phyloP scores from a whole-genome alignment of 1,139 yeast species.

The Pneumocystis oryctolagi region DNA sequence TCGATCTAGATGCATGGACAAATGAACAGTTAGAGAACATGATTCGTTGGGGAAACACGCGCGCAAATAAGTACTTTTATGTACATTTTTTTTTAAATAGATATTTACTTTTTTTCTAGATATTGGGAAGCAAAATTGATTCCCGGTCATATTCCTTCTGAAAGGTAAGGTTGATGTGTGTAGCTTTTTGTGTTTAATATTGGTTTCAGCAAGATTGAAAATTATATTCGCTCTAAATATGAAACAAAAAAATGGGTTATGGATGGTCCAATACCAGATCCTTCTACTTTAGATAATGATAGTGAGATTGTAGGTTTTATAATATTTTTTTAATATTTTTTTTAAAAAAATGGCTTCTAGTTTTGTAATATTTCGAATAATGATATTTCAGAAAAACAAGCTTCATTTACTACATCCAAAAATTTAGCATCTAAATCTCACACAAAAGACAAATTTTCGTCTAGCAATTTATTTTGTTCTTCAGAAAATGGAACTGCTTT shows the following conservation, averaged over 20 bases:
- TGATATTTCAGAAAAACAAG: conserved; percentile 7
- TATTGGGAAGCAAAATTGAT: conserved; percentile 76
- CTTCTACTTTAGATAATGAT: conserved; percentile 28
- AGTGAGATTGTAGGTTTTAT: conserved; percentile 10
- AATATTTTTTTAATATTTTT: conserved; percentile 9
- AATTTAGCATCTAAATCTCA: conserved; percentile 7
- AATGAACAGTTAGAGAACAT: conserved; percentile 76
- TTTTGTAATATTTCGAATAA: conserved; percentile 19
- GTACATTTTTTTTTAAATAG: not conserved
- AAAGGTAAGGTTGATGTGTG: conserved; percentile 19
- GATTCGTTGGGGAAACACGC: conserved; percentile 74
- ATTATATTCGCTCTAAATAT: conserved; percentile 80
- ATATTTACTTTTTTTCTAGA: conserved; percentile 9
- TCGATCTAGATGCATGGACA: conserved; percentile 93
- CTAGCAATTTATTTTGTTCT: conserved; percentile 13
- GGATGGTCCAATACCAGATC: conserved; percentile 42
- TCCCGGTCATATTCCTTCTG: conserved; percentile 59
- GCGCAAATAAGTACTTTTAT: conserved; percentile 42
- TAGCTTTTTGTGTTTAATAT: not conserved
- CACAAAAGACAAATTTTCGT: conserved; percentile 1
- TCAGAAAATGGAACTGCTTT: not conserved
- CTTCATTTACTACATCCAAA: conserved; percentile 7
- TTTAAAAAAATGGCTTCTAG: conserved; percentile 15
- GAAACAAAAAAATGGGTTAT: conserved; percentile 76
- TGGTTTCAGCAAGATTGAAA: conserved; percentile 50